phyloP scores from a whole-genome alignment of 108 stramenopile genomes.

The Mediolabrus comicus region DNA sequence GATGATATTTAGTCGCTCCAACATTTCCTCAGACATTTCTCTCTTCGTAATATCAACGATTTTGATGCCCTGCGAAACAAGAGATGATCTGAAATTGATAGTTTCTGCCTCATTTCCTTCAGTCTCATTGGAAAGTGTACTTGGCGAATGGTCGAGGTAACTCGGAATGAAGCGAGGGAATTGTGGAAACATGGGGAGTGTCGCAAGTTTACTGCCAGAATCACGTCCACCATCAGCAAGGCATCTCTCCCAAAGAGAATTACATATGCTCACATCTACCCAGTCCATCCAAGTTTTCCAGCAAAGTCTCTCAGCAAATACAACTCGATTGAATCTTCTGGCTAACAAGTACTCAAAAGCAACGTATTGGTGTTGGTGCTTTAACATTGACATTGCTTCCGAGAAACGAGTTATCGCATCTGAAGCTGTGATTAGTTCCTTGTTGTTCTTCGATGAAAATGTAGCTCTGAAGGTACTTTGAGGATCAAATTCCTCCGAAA shows the following conservation, averaged over 20 bases:
- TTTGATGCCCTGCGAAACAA: conserved; percentile 43
- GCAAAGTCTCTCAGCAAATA: conserved; percentile 68
- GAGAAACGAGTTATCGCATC: conserved; percentile 86
- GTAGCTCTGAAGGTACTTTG: background rate
- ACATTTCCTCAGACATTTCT: conserved; percentile 57
- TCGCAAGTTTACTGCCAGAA: conserved; percentile 65
- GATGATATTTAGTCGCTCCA: conserved; percentile 36
- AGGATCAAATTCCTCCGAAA: conserved; percentile 10
- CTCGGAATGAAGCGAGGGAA: conserved; percentile 81
- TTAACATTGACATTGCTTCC: conserved; percentile 71
- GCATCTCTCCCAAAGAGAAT: conserved; percentile 68
- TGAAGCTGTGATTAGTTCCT: conserved; percentile 56
- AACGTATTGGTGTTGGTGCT: conserved; percentile 60
- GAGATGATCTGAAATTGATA: conserved; percentile 16
- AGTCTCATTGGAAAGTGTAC: background rate
- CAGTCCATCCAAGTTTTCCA: conserved; percentile 77
- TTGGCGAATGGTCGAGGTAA: conserved; percentile 76
- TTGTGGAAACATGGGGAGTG: conserved; percentile 75
- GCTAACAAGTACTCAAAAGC: conserved; percentile 56
- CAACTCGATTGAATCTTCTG: conserved; percentile 59
- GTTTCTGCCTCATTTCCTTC: conserved; percentile 46
- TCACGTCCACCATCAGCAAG: conserved; percentile 79
- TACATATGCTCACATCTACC: conserved; percentile 27
- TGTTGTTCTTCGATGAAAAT: conserved; percentile 6
- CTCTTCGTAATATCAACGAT: conserved; percentile 90